phyloP scores from a whole-genome alignment of 2,329 filamentous ascomycete genomes.

The Kalaharituber pfeilii region DNA sequence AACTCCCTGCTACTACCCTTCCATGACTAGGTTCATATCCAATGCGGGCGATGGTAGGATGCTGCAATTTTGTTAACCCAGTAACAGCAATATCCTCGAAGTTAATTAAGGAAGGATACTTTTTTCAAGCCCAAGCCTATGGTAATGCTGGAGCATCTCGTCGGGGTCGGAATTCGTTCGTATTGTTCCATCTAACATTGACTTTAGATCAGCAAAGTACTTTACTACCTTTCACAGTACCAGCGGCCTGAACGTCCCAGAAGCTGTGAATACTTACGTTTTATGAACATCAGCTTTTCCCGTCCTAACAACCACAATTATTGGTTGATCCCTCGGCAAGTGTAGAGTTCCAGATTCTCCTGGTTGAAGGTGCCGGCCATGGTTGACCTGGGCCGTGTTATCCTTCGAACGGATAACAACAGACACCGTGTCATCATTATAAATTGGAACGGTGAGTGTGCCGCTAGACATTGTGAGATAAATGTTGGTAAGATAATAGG shows the following conservation, averaged over 20 bases:
- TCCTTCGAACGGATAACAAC: not conserved
- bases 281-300: not conserved
- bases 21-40: not conserved
- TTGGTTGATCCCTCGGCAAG: not conserved
- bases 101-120: not conserved
- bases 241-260: not conserved
- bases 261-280: not conserved
- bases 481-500: not conserved
- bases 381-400: not conserved
- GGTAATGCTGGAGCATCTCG: not conserved
- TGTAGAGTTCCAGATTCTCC: not conserved
- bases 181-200: not conserved
- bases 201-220: not conserved
- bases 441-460: not conserved
- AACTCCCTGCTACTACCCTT: not conserved
- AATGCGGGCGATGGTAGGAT: not conserved
- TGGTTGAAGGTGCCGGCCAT: not conserved
- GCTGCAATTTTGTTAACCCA: not conserved
- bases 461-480: not conserved
- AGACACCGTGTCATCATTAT: not conserved
- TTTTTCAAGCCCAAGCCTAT: not conserved
- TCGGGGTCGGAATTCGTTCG: not conserved
- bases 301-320: not conserved
- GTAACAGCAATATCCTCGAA: not conserved
- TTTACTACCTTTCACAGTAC: not conserved